phyloP scores from a whole-genome alignment of 2,329 filamentous ascomycete genomes.

The Fusarium hainanense region DNA sequence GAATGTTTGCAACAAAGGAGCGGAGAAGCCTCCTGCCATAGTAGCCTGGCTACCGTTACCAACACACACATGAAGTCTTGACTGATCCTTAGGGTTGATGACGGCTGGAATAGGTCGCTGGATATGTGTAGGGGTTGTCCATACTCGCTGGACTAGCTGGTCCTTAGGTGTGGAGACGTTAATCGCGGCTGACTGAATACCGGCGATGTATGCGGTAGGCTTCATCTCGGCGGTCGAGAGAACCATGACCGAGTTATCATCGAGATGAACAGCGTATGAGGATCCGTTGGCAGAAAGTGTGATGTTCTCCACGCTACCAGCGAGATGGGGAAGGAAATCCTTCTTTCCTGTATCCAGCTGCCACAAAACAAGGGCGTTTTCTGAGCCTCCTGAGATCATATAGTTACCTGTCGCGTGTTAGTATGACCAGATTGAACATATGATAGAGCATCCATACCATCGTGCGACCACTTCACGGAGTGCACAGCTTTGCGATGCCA shows the following conservation, averaged over 20 bases:
- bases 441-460: constrained; percentile 68
- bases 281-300: constrained; percentile 82
- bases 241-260: constrained; percentile 92
- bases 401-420: constrained; percentile 77
- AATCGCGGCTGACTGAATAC: constrained; percentile 76
- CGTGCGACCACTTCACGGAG: constrained; percentile 88
- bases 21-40: constrained; percentile 63
- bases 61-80: constrained; percentile 75
- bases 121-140: constrained; percentile 57
- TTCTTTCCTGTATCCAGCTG: constrained; percentile 87
- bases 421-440: constrained; percentile 24
- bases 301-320: constrained; percentile 84
- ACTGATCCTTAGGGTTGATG: constrained; percentile 70
- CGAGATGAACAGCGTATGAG: constrained; percentile 84
- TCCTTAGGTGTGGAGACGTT: constrained; percentile 63
- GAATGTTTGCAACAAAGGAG: constrained; percentile 80
- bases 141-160: constrained; percentile 64
- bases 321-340: constrained; percentile 90
- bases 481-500: constrained; percentile 91
- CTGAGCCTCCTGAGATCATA: constrained; percentile 89
- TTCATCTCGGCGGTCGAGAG: constrained; percentile 90
- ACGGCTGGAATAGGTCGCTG: constrained; percentile 67
- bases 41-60: constrained; percentile 69
- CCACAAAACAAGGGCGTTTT: constrained; percentile 91
- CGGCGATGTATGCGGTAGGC: constrained; percentile 84